phyloP scores from a whole-genome alignment of 805 yeast species.

The Saccharomycopsis javanensis region DNA sequence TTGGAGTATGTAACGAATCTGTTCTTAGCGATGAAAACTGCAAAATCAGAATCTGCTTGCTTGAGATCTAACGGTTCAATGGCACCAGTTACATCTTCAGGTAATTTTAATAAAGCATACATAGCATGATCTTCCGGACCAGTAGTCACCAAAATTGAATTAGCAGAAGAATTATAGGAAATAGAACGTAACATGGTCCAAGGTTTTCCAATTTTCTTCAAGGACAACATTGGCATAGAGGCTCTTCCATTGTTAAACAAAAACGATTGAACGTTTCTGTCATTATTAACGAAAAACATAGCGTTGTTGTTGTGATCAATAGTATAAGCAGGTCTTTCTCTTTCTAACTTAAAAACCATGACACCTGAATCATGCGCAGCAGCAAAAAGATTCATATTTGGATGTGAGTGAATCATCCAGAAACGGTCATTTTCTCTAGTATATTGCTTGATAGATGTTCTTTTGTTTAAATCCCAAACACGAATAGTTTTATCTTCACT shows the following conservation, averaged over 20 bases:
- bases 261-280: slow-evolving; percentile 75
- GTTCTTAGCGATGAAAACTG: slow-evolving; percentile 89
- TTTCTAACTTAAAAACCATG: slow-evolving; percentile 93
- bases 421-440: slow-evolving; percentile 90
- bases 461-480: slow-evolving; percentile 91
- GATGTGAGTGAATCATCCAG: slow-evolving; percentile 88
- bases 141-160: slow-evolving; percentile 72
- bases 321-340: slow-evolving; percentile 92
- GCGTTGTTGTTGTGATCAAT: slow-evolving; percentile 51
- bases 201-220: slow-evolving; percentile 74
- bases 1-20: slow-evolving; percentile 78
- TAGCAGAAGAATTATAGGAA: slow-evolving; percentile 88
- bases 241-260: slow-evolving; percentile 56
- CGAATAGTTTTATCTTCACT: slow-evolving; percentile 95
- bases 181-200: slow-evolving; percentile 81
- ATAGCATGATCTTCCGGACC: slow-evolving; percentile 58
- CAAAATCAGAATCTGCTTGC: slow-evolving; percentile 75
- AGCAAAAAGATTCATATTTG: slow-evolving; percentile 84
- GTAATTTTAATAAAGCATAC: slow-evolving; percentile 68
- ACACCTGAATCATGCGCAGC: slow-evolving; percentile 96
- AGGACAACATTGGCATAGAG: slow-evolving; percentile 69
- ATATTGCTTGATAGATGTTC: slow-evolving; percentile 89
- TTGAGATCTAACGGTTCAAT: slow-evolving; percentile 77
- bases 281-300: slow-evolving; percentile 67
- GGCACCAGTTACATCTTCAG: slow-evolving; percentile 75